These are phyloP conservation scores for Uronychia setigera DNA, from an alignment of 73 alveolate species.

Conservation along the genomic window DNA sequence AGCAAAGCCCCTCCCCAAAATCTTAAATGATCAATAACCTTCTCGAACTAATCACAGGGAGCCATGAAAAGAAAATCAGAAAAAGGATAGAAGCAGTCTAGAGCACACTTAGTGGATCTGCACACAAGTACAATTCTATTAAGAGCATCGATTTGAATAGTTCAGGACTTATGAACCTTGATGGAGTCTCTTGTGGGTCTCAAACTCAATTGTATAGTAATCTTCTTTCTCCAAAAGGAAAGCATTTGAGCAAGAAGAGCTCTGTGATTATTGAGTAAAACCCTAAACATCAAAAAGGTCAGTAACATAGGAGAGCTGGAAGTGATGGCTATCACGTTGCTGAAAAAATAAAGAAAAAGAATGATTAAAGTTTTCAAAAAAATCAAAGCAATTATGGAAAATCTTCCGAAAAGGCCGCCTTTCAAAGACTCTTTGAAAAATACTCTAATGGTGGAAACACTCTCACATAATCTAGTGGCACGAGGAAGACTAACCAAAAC, in stretches of 20 bases:
- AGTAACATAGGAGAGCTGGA: neutral
- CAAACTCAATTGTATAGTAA: neutral
- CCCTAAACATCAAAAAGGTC: neutral
- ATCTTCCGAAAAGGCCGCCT: neutral
- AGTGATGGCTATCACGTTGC: neutral
- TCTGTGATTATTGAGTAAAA: neutral
- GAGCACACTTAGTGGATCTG: neutral
- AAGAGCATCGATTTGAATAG: neutral
- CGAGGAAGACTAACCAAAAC: neutral
- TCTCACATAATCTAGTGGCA: neutral
- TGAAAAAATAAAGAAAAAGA: neutral
- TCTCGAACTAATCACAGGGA: neutral
- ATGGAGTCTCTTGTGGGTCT: neutral
- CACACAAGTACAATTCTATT: neutral
- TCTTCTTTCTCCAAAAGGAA: neutral
- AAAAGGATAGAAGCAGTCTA: neutral
- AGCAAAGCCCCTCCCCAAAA: neutral
- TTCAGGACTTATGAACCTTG: neutral
- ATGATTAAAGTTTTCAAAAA: neutral
- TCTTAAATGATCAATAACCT: neutral
- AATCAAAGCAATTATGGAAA: neutral
- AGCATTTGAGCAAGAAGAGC: neutral
- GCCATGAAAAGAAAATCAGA: neutral
- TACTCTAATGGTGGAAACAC: too few relatives aligned
- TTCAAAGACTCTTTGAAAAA: neutral